Base-by-base conservation (phyloP, 2,329 filamentous ascomycete species). In the Stylonectria norvegica region DNA sequence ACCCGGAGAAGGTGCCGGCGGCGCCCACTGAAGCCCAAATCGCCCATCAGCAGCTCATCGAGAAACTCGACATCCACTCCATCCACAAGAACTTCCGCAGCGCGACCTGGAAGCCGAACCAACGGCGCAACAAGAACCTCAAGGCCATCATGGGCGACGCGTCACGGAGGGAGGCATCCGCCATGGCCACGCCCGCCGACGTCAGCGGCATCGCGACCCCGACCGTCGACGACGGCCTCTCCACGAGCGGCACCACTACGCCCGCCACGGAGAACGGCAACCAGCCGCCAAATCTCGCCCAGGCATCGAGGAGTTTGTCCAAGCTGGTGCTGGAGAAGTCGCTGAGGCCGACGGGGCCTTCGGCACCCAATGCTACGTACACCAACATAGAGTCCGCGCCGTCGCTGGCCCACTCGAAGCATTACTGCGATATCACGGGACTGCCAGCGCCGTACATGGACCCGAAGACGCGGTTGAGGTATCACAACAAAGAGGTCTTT, bases 51-150 rank as follows among this genome's bases (percentile, higher is more conserved):
- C 78, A 81, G 53, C 84, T 97, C 46, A 83, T 98, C 54, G 89
- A 96, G 67, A 73, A 86, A 63, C 86, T 97, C 59, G 93, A 98
- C 72, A 89, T 96, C 58, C 85, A 93, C 64, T 79, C 82, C 44
- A 80, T 87, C 60, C 82, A 82, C 56, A 95, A 94, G 69, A 85
- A 82, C 58, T 98, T 96, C 74, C 90, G 91, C 65, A 95, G 89
- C 62, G 74, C 85, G 3, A 71, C 81, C 63, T 98, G 93, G 93
- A 89, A 87, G 60, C 89, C 93, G 12, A 89, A 91, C 52, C 85
- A 90, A 66, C 89, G 93, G 36, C 88, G 93, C 66, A 98, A 98
- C 79, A 98, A 98, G 74, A 97, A 95, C 66, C 84, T 97, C 67
- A 97, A 97, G 68, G 88, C 95, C 56, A 93, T 98, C 48, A 76